A percentile compares a stretch with the other conserved stretches of the same genome.
Conservation (phyloP, 1,284 basidiomycete species). For the Cerrena zonata region DNA sequence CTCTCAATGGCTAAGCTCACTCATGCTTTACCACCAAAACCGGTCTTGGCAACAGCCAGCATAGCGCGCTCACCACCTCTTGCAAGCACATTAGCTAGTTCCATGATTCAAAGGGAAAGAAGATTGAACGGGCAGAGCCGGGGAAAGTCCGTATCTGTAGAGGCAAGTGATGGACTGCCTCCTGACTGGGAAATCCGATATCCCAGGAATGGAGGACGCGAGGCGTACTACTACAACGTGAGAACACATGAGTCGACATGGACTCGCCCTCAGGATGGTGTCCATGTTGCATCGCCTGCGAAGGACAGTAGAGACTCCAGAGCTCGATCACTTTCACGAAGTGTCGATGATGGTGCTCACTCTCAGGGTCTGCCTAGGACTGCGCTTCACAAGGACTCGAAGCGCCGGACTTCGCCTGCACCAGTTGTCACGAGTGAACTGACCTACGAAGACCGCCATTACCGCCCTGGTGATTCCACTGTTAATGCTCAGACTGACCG, state of each 20-base stretch:
- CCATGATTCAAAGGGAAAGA: slow-evolving; percentile 32
- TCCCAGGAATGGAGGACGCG: slow-evolving; percentile 40
- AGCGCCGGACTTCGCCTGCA: slow-evolving; percentile 1
- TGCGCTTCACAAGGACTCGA: neutral
- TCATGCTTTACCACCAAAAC: slow-evolving; percentile 71
- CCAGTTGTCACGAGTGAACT: slow-evolving; percentile 14
- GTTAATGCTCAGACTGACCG: slow-evolving; percentile 3
- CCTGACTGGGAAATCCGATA: slow-evolving; percentile 57
- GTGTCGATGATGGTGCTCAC: slow-evolving; percentile 8
- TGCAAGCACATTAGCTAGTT: slow-evolving; percentile 36
- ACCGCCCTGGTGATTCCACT: slow-evolving; percentile 43
- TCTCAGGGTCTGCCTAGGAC: neutral
- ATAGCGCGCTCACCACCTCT: slow-evolving; percentile 54
- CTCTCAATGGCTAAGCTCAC: slow-evolving; percentile 35
- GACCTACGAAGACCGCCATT: slow-evolving; percentile 58
- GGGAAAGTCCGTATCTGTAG: slow-evolving; percentile 23
- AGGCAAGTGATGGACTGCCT: slow-evolving; percentile 39
- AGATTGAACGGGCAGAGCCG: slow-evolving; percentile 29
- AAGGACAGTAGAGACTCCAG: slow-evolving; percentile 23
- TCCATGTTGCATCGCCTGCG: slow-evolving; percentile 19
- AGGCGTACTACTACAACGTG: slow-evolving; percentile 56
- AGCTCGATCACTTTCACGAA: slow-evolving; percentile 5
- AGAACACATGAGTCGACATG: slow-evolving; percentile 56
- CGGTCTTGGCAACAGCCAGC: slow-evolving; percentile 49
- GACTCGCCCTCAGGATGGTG: slow-evolving; percentile 40